phyloP scores from a whole-genome alignment of 139 green algal genomes.

The Eudorina sp. region DNA sequence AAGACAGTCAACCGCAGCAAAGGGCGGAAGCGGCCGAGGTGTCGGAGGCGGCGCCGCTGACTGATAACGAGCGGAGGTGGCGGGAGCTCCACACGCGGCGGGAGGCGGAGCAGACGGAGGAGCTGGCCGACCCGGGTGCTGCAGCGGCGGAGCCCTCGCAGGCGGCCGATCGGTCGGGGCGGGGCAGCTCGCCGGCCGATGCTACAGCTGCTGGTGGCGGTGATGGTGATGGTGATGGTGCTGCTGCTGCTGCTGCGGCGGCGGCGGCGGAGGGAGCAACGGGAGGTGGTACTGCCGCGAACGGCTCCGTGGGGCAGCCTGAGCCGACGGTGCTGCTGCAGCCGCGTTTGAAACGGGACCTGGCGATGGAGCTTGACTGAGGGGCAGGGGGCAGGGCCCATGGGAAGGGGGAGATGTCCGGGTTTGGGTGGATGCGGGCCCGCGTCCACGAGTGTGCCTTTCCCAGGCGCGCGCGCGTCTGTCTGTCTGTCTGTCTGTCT shows the following conservation, averaged over 20 bases:
- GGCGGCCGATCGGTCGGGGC: neutral
- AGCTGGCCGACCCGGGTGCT: neutral
- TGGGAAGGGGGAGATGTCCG: neutral
- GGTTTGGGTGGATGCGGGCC: no score
- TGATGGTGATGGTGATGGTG: neutral
- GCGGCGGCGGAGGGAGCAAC: neutral
- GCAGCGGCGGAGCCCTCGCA: no score
- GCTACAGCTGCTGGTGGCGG: no score
- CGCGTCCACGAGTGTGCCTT: no score
- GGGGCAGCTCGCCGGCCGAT: neutral
- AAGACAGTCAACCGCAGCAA: neutral
- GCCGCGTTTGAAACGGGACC: constrained; percentile 7
- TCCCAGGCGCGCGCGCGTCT: no score
- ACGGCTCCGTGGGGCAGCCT: neutral
- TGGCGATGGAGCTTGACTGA: constrained; percentile 48
- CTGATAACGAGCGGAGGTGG: constrained; percentile 61
- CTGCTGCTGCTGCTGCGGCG: neutral
- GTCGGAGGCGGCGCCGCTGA: neutral
- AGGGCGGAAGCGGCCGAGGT: neutral
- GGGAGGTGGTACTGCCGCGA: neutral
- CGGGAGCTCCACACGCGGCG: constrained; percentile 43
- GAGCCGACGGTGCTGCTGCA: constrained; percentile 19
- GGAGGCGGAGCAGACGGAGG: neutral
- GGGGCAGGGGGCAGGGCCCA: neutral
- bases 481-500: no score